These are phyloP conservation scores for Cucurbita pepo DNA, from an alignment of 306 rosid species.

Conservation along the genomic window DNA sequence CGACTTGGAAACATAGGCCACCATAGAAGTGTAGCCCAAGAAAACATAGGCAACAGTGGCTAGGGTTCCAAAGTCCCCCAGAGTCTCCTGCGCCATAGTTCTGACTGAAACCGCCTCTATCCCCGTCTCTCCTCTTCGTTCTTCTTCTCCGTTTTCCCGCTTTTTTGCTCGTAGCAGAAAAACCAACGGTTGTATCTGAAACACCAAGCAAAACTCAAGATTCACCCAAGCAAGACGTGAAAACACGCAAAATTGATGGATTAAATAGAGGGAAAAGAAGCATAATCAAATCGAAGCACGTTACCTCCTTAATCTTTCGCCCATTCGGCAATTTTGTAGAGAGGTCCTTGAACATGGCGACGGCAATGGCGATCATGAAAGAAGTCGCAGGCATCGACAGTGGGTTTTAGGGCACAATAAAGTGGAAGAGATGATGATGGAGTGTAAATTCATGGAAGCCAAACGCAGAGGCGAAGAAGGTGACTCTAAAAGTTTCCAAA, in stretches of 20 bases:
- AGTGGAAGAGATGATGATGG: constrained; percentile 13
- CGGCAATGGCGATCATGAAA: neutral
- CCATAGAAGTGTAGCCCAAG: constrained; percentile 48
- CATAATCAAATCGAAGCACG: neutral
- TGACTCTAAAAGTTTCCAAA: constrained; percentile 7
- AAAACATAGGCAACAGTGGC: constrained; percentile 39
- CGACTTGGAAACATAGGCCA: constrained; percentile 59
- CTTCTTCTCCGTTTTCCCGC: constrained; percentile 8
- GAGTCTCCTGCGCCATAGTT: constrained; percentile 70
- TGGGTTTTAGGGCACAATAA: constrained; percentile 8
- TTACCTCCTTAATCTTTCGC: constrained; percentile 30
- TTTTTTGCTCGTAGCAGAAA: constrained; percentile 2
- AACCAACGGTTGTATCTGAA: neutral
- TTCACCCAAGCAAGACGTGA: no score
- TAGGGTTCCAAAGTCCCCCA: constrained; percentile 47
- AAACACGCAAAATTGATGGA: neutral
- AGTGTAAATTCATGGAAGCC: constrained; percentile 23
- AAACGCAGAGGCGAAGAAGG: neutral
- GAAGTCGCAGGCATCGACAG: constrained; percentile 1
- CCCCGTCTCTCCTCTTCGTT: constrained; percentile 16
- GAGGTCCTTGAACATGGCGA: neutral
- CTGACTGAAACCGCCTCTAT: constrained; percentile 47
- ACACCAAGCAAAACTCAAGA: neutral
- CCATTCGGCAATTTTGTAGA: neutral
- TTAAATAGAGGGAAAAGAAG: neutral